phyloP scores from a whole-genome alignment of 73 alveolate genomes.

The Halteria grandinella region DNA sequence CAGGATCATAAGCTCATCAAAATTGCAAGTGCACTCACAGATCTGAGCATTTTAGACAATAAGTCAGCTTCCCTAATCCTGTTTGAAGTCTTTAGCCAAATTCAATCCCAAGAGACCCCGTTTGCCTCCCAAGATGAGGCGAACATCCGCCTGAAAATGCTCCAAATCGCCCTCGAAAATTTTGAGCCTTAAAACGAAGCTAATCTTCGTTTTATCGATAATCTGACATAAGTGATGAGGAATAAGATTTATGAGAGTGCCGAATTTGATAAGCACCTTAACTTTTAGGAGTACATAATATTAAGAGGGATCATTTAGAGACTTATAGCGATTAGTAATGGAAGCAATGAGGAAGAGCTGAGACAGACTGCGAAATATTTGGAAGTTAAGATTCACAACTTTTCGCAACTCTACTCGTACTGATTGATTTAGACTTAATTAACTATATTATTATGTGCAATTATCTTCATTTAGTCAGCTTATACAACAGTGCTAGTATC shows the following conservation, averaged over 20 bases:
- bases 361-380: background rate
- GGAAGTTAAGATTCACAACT: conserved; percentile 19
- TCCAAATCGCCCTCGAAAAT: background rate
- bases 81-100: conserved; percentile 5
- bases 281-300: background rate
- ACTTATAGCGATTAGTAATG: background rate
- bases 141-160: background rate
- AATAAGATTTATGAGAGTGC: conserved; percentile 9
- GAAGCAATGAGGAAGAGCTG: background rate
- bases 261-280: conserved; percentile 14
- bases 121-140: conserved; percentile 21
- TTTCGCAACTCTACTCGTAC: conserved; percentile 11
- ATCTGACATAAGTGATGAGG: background rate
- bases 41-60: background rate
- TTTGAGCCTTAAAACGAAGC: background rate
- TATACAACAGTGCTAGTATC: conserved; percentile 40
- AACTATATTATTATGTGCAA: no score
- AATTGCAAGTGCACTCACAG: background rate
- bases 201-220: background rate
- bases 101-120: background rate
- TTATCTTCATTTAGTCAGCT: conserved; percentile 33
- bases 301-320: conserved; percentile 12
- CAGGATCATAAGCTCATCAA: conserved; percentile 7
- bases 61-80: conserved; percentile 2
- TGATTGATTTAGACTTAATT: background rate